Conservation (phyloP, 352 stramenopile genomes). For the Globisporangium canariense region DNA sequence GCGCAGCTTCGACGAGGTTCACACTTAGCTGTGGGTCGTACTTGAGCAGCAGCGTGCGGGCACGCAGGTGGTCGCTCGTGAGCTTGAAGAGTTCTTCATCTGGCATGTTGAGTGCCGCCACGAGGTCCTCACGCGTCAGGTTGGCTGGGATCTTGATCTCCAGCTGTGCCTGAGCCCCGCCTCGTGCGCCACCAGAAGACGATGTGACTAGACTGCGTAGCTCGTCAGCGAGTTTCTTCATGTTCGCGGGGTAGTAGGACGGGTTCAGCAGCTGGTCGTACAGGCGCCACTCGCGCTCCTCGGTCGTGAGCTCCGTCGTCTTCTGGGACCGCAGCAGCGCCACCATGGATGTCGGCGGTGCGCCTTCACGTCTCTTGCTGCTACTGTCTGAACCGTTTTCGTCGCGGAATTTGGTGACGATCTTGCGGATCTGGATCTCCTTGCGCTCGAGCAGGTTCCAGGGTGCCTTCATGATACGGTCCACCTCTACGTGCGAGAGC, state of each 20-base stretch:
- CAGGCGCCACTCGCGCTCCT: constrained; percentile 68
- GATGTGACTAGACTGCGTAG: neutral
- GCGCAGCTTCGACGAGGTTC: constrained; percentile 47
- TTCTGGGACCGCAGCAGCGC: constrained; percentile 51
- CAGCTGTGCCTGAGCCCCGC: constrained; percentile 10
- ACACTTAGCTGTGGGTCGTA: constrained; percentile 51
- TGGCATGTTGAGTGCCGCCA: constrained; percentile 53
- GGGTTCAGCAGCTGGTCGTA: constrained; percentile 76
- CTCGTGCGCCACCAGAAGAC: neutral
- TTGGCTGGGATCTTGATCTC: constrained; percentile 29
- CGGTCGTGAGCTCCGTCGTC: constrained; percentile 41
- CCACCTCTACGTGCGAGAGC: constrained; percentile 59
- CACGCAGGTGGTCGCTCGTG: constrained; percentile 48
- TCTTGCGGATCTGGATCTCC: constrained; percentile 74
- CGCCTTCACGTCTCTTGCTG: constrained; percentile 16
- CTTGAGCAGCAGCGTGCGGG: constrained; percentile 58
- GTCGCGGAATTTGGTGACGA: constrained; percentile 64
- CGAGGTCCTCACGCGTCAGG: constrained; percentile 56
- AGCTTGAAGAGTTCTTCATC: constrained; percentile 79
- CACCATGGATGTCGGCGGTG: constrained; percentile 29
- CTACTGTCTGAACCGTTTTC: constrained; percentile 19
- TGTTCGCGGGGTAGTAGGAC: constrained; percentile 55
- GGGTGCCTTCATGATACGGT: constrained; percentile 65
- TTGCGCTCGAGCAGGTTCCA: constrained; percentile 74
- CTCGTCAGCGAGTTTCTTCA: constrained; percentile 37